These are phyloP conservation scores for Reticulascus tulasneorum DNA, from an alignment of 2,329 filamentous ascomycete species.

Conservation along the genomic window DNA sequence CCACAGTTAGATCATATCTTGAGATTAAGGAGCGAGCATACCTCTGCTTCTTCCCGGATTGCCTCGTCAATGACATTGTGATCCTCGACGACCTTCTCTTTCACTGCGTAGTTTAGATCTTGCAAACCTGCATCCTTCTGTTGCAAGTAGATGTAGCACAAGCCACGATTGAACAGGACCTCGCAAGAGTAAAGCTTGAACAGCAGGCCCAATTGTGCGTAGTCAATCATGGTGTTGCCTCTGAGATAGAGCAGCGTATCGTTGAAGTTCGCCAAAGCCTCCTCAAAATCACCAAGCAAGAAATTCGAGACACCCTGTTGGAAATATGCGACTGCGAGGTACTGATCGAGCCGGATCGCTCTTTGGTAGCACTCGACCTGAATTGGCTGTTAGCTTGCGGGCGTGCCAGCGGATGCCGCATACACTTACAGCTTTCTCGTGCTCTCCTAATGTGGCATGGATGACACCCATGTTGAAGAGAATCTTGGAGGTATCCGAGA, in stretches of 20 bases:
- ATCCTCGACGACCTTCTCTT: constrained; percentile 94
- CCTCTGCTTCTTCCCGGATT: constrained; percentile 87
- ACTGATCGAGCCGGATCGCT: constrained; percentile 85
- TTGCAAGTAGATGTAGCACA: constrained; percentile 96
- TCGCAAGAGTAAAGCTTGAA: constrained; percentile 98
- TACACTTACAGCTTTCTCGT: constrained; percentile 81
- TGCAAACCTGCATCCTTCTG: constrained; percentile 88
- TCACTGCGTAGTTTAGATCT: constrained; percentile 83
- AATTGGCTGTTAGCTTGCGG: constrained; percentile 16
- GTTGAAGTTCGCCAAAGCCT: constrained; percentile 97
- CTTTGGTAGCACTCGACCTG: constrained; percentile 94
- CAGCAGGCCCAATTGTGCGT: constrained; percentile 88
- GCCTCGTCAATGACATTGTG: constrained; percentile 98
- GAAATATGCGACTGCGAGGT: constrained; percentile 96
- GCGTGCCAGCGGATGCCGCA: not conserved
- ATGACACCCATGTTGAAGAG: constrained; percentile 98
- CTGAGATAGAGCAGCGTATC: constrained; percentile 91
- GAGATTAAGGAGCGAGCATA: constrained; percentile 33
- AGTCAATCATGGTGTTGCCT: constrained; percentile 96
- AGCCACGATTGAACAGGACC: constrained; percentile 91
- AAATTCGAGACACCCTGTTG: constrained; percentile 99
- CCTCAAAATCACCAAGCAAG: constrained; percentile 92
- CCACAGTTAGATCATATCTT: constrained; percentile 1
- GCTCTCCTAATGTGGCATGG: constrained; percentile 91
- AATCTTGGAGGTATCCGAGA: constrained; percentile 95